phyloP scores from a whole-genome alignment of 2,329 filamentous ascomycete genomes.

The Nemania sp. region DNA sequence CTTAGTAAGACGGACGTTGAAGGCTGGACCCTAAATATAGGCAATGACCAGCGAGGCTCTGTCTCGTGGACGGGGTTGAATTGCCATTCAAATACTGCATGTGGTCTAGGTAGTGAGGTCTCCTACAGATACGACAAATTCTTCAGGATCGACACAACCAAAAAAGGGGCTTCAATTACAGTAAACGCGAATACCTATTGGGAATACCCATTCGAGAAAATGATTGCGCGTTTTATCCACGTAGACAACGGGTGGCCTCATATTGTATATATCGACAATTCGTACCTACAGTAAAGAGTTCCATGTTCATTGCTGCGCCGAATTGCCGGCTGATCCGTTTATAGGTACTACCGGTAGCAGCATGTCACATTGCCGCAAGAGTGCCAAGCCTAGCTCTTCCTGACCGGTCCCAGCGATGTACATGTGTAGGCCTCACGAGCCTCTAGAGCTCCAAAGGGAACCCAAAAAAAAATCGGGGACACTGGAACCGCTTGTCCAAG shows the following conservation, averaged over 20 bases:
- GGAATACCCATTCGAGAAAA: no score
- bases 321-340: neutral
- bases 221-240: no score
- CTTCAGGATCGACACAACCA: no score
- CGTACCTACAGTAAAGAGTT: neutral
- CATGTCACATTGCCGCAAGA: slow-evolving; percentile 9
- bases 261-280: no score
- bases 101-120: no score
- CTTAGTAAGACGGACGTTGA: slow-evolving; percentile 7
- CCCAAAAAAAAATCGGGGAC: slow-evolving; percentile 11
- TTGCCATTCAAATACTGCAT: no score
- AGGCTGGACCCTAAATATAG: neutral
- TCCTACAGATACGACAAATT: no score
- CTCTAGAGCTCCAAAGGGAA: neutral
- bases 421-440: neutral
- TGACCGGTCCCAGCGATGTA: neutral
- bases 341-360: neutral
- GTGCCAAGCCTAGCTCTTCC: neutral
- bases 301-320: neutral
- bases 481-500: slow-evolving; percentile 5
- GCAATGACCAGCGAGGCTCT: slow-evolving; percentile 16
- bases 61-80: neutral
- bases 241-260: no score
- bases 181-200: no score
- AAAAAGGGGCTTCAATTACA: no score